These are phyloP conservation scores for Metschnikowia orientalis DNA, from an alignment of 805 yeast genomes.

Conservation along the genomic window DNA sequence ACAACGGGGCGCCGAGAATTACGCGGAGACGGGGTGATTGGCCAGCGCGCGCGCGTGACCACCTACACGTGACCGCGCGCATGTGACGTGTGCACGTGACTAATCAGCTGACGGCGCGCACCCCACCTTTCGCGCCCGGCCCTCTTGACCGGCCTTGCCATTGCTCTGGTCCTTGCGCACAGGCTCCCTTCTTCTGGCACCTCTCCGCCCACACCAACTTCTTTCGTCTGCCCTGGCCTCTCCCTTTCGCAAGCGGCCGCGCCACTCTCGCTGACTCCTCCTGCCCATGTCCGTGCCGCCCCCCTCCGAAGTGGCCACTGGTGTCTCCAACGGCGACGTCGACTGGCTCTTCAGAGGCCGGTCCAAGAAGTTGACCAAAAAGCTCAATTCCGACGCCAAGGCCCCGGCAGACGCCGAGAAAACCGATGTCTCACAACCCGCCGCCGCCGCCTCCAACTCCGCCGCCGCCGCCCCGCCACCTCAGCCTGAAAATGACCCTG, in stretches of 20 bases:
- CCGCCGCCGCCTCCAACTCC: not conserved
- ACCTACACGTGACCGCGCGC: constrained; percentile 1
- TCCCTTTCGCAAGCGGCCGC: not conserved
- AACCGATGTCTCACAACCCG: not conserved
- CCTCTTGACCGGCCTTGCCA: no score
- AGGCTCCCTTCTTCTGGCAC: no score
- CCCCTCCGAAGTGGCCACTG: constrained; percentile 32
- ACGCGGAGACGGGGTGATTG: constrained; percentile 3
- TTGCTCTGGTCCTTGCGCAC: no score
- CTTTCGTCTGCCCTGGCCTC: not conserved
- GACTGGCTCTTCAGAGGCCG: constrained; percentile 86
- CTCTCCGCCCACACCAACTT: no score
- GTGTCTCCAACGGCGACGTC: constrained; percentile 70
- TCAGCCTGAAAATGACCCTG: not conserved
- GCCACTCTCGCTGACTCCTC: not conserved
- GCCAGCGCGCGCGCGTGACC: not conserved
- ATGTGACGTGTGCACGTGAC: no score
- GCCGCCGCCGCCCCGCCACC: not conserved
- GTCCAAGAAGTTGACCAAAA: constrained; percentile 51
- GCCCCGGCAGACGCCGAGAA: constrained; percentile 8
- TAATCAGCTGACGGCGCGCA: no score
- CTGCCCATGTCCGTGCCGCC: constrained; percentile 12
- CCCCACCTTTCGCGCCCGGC: no score
- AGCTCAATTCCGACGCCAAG: constrained; percentile 23
- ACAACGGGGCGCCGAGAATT: no score